Percentiles rank a stretch among this genome's conserved stretches.
phyloP scores from a whole-genome alignment of 2,329 filamentous ascomycete genomes.

The Penicillium sp. region DNA sequence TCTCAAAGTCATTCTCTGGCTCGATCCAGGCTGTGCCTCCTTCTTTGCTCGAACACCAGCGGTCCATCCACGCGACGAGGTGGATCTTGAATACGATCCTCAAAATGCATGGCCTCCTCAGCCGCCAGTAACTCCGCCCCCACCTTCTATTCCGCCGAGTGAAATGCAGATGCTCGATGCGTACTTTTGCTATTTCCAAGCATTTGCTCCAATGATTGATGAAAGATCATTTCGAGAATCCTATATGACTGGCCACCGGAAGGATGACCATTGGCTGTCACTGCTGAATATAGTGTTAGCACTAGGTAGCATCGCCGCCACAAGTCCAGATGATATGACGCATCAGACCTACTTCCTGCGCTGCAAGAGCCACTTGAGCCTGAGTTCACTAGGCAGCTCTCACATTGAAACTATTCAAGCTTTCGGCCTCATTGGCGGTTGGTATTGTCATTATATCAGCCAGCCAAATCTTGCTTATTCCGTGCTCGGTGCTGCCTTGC shows the following conservation, averaged over 20 bases:
- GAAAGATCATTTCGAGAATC: conserved; percentile 68
- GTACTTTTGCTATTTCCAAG: conserved; percentile 73
- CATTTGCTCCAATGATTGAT: conserved; percentile 72
- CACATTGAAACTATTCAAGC: conserved; percentile 74
- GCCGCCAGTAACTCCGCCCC: conserved; percentile 47
- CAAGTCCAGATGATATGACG: conserved; percentile 61
- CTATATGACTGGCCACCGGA: conserved; percentile 62
- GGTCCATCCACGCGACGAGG: conserved; percentile 11
- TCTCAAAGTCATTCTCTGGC: conserved; percentile 65
- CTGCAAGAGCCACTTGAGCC: conserved; percentile 64
- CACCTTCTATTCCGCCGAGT: conserved; percentile 58
- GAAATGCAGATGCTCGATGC: conserved; percentile 69
- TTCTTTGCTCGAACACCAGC: conserved; percentile 47
- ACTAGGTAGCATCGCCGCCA: conserved; percentile 69
- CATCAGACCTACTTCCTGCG: conserved; percentile 70
- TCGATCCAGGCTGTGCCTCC: conserved; percentile 52
- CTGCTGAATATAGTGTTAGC: conserved; percentile 76
- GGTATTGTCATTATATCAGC: conserved; percentile 77
- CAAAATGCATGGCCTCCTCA: conserved; percentile 28
- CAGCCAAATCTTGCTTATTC: conserved; percentile 75
- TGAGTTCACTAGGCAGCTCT: conserved; percentile 68
- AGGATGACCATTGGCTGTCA: conserved; percentile 69
- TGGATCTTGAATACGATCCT: conserved; percentile 19
- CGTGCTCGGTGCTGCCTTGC: conserved; percentile 67
- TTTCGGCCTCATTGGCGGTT: conserved; percentile 69